phyloP scores from a whole-genome alignment of 179 eudicot genomes.

The Carnegiea gigantea region DNA sequence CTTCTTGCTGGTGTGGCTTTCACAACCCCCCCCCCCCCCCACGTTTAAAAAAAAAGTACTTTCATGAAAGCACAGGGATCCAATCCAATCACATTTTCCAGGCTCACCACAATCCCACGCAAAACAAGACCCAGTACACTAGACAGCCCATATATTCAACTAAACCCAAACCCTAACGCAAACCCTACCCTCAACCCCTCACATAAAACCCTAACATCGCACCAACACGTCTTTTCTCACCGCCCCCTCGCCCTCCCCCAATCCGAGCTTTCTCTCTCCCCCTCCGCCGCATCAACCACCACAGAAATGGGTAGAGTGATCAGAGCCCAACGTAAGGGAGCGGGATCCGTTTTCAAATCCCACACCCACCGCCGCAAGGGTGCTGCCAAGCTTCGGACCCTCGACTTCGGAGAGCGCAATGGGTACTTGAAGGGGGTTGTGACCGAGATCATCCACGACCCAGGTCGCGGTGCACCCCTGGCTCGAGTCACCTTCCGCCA shows the following conservation, averaged over 20 bases:
- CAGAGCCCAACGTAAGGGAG: constrained; percentile 43
- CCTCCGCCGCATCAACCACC: constrained; percentile 4
- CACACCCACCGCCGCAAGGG: constrained; percentile 44
- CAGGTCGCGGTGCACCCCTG: constrained; percentile 37
- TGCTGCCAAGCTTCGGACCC: constrained; percentile 36
- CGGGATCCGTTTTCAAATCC: constrained; percentile 42
- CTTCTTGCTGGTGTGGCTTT: no score
- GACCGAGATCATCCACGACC: constrained; percentile 41
- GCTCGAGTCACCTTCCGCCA: constrained; percentile 38
- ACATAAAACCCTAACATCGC: not conserved
- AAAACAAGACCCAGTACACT: no score
- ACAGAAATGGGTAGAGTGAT: constrained; percentile 36
- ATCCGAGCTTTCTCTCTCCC: not conserved
- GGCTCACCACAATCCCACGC: no score
- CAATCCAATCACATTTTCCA: no score
- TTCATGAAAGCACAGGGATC: no score
- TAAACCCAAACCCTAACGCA: not conserved
- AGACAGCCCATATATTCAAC: no score
- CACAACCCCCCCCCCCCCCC: no score
- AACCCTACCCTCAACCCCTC: not conserved
- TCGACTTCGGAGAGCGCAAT: constrained; percentile 39
- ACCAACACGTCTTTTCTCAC: not conserved
- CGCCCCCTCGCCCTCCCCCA: not conserved
- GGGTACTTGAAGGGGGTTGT: constrained; percentile 37
- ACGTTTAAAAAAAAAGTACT: no score